Evolutionary conservation across 2,329 filamentous ascomycete genomes (phyloP), one percentile per base, ranked within the genome.

Genomic region (Pleoardoris graminearum): DNA sequence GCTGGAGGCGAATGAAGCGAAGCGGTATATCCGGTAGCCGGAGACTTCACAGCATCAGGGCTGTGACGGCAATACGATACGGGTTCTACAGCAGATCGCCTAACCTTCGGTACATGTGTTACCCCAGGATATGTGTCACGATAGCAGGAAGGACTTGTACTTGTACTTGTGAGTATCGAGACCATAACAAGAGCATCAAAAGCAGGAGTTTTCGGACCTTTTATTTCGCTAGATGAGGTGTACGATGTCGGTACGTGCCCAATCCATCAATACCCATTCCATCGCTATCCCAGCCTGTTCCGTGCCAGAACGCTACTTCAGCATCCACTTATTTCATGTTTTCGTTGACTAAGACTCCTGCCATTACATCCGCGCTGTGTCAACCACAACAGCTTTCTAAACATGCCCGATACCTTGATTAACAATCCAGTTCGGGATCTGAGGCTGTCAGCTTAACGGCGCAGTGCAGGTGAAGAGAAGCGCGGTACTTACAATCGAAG

Each of bases 211-310:
- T n/a, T 16, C 23, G 2, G n/a, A 29, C 10, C 14, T 46, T 35
- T 16, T 7, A 23, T 46, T 23, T 45, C 4, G 42, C 11, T 45
- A 33, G 30, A 16, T 32, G 41, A 23, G 30, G 19, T 46, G 30
- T 35, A 46, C 30, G 43, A 46, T 46, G 30, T 46, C 29, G 11
- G 21, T 27, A 41, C 30, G 41, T 46, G 43, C 30, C 43, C 29
- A 46, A 46, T 46, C 30, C 43, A 46, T 36, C 30, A 25, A 44
- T 35, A 25, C 30, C 29, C 43, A 10, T n/a, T 23, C 19, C 30
- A 36, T 23, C 27, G 6, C 41, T 27, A 33, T 14, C 27, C 27
- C 39, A 30, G 25, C 39, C 16, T 4, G 3, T 32, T 11, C 5
- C 19, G 39, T 32, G 39, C 39, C 39, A 43, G 39, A 43, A 21